Conservation (phyloP, 495 filamentous ascomycete species). For the Neurospora cerealis region DNA sequence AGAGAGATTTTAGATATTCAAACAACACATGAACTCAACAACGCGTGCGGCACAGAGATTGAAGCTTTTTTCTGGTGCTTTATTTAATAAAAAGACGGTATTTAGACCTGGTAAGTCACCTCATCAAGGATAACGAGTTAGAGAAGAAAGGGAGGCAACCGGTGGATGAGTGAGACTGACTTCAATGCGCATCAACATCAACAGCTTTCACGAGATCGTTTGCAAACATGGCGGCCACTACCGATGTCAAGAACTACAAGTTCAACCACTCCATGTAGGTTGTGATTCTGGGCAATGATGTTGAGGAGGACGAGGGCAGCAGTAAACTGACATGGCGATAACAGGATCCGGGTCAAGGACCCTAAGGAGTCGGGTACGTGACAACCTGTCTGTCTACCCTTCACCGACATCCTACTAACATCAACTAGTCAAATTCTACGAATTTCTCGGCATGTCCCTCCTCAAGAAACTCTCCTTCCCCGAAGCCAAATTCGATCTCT, state of each 20-base stretch:
- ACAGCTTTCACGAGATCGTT: slow-evolving; percentile 10
- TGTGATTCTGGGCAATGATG: not conserved
- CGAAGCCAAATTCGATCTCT: slow-evolving; percentile 83
- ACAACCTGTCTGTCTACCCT: not conserved
- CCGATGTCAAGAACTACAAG: slow-evolving; percentile 74
- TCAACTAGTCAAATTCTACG: slow-evolving; percentile 72
- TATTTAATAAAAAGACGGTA: slow-evolving; percentile 1
- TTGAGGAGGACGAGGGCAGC: slow-evolving; percentile 1
- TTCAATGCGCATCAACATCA: not conserved
- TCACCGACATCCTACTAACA: not conserved
- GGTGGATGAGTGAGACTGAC: not conserved
- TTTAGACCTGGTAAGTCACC: slow-evolving; percentile 1
- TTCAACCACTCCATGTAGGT: slow-evolving; percentile 72
- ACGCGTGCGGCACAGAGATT: slow-evolving; percentile 10
- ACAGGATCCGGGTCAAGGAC: slow-evolving; percentile 90
- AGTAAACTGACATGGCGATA: slow-evolving; percentile 15
- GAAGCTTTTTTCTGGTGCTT: slow-evolving; percentile 4
- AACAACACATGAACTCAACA: slow-evolving; percentile 9
- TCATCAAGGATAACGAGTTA: not conserved
- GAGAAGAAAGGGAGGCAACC: not conserved
- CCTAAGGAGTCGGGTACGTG: slow-evolving; percentile 63
- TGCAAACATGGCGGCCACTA: slow-evolving; percentile 55
- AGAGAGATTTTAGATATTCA: not conserved
- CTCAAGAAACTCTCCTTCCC: slow-evolving; percentile 61
- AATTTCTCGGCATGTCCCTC: slow-evolving; percentile 81